Evolutionary conservation across 2,329 filamentous ascomycete species (phyloP).

Genomic region (Pyricularia pennisetigena): DNA sequence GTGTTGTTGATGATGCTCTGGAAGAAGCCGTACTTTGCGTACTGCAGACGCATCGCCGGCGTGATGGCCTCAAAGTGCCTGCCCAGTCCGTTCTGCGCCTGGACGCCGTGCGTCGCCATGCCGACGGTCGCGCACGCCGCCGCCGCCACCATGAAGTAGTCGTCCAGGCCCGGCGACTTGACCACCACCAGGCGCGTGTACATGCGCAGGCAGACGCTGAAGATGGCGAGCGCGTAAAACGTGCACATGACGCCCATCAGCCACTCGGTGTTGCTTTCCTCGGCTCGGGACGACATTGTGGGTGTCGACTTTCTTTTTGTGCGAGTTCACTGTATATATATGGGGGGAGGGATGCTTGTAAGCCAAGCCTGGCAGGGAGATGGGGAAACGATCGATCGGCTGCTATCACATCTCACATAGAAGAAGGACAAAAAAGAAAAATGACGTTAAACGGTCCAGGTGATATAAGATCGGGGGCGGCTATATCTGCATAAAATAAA

Average conservation of each 20-base stretch:
- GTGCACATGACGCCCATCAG: not conserved
- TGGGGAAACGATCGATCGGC: not conserved
- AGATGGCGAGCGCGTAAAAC: not conserved
- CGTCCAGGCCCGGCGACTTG: not conserved
- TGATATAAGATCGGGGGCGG: not conserved
- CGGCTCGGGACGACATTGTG: not conserved
- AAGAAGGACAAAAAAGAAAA: not conserved
- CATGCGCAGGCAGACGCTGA: not conserved
- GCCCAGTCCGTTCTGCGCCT: not conserved
- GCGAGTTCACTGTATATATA: not conserved
- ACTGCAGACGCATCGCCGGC: not conserved
- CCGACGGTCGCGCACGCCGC: not conserved
- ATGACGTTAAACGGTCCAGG: not conserved
- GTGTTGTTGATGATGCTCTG: not conserved
- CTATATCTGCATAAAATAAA: not conserved
- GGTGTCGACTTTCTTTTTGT: not conserved
- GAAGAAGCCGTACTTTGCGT: slow-evolving; percentile 1
- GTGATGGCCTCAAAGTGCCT: slow-evolving; percentile 1
- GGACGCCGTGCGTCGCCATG: not conserved
- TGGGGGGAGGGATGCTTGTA: not conserved
- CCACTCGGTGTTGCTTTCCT: slow-evolving; percentile 2
- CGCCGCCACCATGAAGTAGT: not conserved
- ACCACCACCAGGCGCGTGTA: slow-evolving; percentile 1
- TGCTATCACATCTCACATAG: not conserved
- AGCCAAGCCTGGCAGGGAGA: not conserved